Base-by-base conservation (phyloP, 768 basidiomycete species). In the Podaxis sp. region DNA sequence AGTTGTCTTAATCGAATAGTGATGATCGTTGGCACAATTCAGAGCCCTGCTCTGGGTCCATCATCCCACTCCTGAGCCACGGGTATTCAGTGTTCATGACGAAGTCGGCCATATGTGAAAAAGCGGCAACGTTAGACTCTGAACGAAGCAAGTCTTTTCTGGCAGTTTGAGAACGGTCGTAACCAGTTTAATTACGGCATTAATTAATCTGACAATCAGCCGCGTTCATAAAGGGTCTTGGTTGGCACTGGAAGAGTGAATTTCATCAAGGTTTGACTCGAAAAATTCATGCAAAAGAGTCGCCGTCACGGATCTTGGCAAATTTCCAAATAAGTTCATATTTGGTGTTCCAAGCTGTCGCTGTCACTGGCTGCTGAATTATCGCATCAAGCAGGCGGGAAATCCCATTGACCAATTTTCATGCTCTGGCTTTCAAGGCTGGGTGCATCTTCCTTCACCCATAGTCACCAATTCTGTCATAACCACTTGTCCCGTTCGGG, bases 181-280 rank as follows among this genome's bases (percentile, higher is more conserved):
- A 70, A 68, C 51, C 64, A 67, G 13, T 70, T 68, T 48, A 62
- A 59, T 11, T 70, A 66, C 51, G 60, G 64, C 47, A 70, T 70
- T 27, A 65, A 70, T 70, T 27, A 65, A 68, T 38, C 38, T 61
- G 63, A 27, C 44, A 63, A 10, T 68, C 69, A 11, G 67, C 66
- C 7, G 58, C 53, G 1, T 61, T 61, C 40, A 68, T 68, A 66
- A 66, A 66, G 37, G 27, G 64, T 32, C 57, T 67, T 7, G 69
- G 68, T 21, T 28, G 64, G 57, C 23, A 68, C 66, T 28, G 69
- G 68, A 46, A 68, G 69, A 48, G 32, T 9, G 32, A 69, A 53
- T 28, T 70, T 57, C 37, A 21, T 21, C 21, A 21, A 21, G 21
- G 21, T 21, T 21, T 21, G 21, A 21, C 21, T 21, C 1, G 21